A percentile compares a stretch with the other conserved stretches of the same genome.
These are phyloP conservation scores for Aspergillus sp. DNA, from an alignment of 2,329 filamentous ascomycete genomes.

Conservation along the genomic window DNA sequence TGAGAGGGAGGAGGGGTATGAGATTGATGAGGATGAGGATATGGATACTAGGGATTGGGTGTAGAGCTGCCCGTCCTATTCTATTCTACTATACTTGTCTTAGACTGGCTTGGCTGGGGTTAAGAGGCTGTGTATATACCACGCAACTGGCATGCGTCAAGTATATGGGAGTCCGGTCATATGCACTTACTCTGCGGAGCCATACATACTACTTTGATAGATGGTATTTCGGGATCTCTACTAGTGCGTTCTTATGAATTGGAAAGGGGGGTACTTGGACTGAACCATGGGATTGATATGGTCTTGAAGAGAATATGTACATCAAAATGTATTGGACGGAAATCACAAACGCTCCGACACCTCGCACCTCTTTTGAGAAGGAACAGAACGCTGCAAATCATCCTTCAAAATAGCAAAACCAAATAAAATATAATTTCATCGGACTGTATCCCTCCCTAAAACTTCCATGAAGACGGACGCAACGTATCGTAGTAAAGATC, in stretches of 20 bases:
- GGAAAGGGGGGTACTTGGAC: background rate
- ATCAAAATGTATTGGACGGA: conserved; percentile 11
- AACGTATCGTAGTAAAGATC: background rate
- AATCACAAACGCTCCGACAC: conserved; percentile 24
- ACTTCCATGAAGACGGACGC: background rate
- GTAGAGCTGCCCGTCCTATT: too few species aligned
- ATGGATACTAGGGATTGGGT: too few species aligned
- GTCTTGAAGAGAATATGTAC: conserved; percentile 20
- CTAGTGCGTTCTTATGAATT: too few species aligned
- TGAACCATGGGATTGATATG: conserved; percentile 6
- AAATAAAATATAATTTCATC: background rate
- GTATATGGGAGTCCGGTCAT: background rate
- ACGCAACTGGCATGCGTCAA: background rate
- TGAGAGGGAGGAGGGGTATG: conserved; percentile 9
- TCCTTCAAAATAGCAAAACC: conserved; percentile 4
- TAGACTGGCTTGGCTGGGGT: too few species aligned
- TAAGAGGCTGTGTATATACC: too few species aligned
- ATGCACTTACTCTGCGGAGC: too few species aligned
- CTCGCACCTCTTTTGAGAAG: conserved; percentile 20
- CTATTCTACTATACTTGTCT: too few species aligned
- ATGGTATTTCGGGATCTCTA: too few species aligned
- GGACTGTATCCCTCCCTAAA: background rate
- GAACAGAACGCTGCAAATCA: conserved; percentile 17
- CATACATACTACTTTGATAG: too few species aligned
- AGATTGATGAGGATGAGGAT: background rate